These are phyloP conservation scores for Alternaria conjuncta DNA, from an alignment of 2,329 filamentous ascomycete genomes.

Conservation along the genomic window DNA sequence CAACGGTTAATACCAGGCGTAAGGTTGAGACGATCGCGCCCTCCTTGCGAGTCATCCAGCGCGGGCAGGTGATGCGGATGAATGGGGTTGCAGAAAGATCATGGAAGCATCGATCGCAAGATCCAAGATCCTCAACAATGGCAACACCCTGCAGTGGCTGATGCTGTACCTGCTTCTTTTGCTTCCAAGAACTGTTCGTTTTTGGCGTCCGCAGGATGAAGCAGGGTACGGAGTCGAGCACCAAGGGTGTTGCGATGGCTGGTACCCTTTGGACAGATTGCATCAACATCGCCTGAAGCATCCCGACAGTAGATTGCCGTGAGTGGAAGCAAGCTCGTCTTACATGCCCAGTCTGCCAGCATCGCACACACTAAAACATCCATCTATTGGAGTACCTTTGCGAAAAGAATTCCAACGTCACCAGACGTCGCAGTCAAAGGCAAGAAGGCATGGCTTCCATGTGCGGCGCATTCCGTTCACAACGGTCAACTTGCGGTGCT, in stretches of 20 bases:
- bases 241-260: background rate
- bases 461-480: background rate
- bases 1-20: background rate
- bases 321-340: background rate
- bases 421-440: background rate
- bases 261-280: background rate
- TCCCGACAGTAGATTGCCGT: background rate
- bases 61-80: background rate
- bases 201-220: background rate
- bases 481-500: conserved; percentile 3
- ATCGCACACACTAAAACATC: background rate
- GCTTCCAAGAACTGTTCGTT: background rate
- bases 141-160: background rate
- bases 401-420: background rate
- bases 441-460: background rate
- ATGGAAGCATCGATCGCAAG: background rate
- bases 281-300: background rate
- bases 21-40: background rate
- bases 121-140: background rate
- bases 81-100: background rate
- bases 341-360: background rate
- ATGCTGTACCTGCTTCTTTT: background rate
- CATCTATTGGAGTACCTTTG: background rate
- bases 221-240: background rate
- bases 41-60: background rate